Evolutionary conservation across 495 filamentous ascomycete genomes (phyloP).

Genomic region (Hypoxylon rickii): DNA sequence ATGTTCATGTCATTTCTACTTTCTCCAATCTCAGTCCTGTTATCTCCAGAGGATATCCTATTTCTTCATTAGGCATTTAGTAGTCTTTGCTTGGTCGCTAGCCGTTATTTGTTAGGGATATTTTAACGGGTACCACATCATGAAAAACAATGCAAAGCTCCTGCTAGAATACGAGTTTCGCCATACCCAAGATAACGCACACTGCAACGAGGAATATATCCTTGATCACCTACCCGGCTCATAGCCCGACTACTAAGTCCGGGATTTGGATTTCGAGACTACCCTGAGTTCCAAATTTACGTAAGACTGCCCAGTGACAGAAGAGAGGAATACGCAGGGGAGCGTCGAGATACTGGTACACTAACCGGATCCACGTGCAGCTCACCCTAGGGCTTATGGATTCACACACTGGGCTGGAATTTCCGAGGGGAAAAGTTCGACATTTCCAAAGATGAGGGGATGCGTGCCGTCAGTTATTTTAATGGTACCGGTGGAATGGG

Average conservation of each 20-base stretch:
- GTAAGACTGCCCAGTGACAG: conserved; percentile 4
- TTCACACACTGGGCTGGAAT: too few relatives aligned
- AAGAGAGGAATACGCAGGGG: background rate
- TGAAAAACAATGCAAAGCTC: too few relatives aligned
- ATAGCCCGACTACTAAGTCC: conserved; percentile 6
- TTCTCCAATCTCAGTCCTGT: too few relatives aligned
- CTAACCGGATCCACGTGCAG: conserved; percentile 11
- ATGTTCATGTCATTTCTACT: too few relatives aligned
- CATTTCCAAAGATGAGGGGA: conserved; percentile 1
- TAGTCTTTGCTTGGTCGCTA: too few relatives aligned
- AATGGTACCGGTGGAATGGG: conserved; percentile 3
- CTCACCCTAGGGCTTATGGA: background rate
- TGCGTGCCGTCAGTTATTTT: background rate
- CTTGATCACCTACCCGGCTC: conserved; percentile 3
- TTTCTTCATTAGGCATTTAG: too few relatives aligned
- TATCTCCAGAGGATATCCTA: too few relatives aligned
- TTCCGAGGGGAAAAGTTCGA: too few relatives aligned
- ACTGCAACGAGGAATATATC: background rate
- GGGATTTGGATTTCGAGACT: background rate
- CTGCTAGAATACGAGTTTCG: background rate
- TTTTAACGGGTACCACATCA: background rate
- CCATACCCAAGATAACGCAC: background rate
- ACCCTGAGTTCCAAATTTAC: conserved; percentile 6
- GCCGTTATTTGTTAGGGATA: too few relatives aligned
- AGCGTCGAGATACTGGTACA: background rate